Conservation (phyloP, 208 protist genomes). For the Trypanosoma lewisi region DNA sequence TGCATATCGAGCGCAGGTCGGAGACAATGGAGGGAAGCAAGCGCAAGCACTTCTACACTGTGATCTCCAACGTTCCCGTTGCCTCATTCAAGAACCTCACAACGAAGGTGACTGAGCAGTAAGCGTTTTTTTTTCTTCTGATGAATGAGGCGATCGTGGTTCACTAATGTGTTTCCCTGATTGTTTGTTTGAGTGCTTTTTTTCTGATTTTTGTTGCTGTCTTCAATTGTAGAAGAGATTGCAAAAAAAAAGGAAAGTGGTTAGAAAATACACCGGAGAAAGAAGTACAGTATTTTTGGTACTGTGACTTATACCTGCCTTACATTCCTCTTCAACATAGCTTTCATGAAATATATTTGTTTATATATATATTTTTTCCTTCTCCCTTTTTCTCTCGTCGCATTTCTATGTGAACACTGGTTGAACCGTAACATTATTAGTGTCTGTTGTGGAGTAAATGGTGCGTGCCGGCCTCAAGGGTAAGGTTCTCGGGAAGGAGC, state of each 20-base stretch:
- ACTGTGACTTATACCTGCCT: no score
- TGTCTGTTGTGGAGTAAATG: constrained; percentile 38
- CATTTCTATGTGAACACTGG: no score
- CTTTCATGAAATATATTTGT: neutral
- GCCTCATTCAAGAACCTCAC: constrained; percentile 84
- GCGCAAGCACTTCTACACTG: constrained; percentile 89
- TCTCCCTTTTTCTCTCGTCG: constrained; percentile 2
- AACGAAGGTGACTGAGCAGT: constrained; percentile 77
- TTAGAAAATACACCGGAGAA: no score
- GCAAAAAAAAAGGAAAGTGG: no score
- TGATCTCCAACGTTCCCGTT: constrained; percentile 87
- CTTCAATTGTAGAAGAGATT: no score
- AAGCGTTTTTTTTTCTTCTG: constrained; percentile 3
- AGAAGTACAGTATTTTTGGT: no score
- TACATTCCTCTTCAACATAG: neutral
- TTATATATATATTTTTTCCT: constrained; percentile 8
- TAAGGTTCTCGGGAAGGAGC: constrained; percentile 82
- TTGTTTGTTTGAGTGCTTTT: constrained; percentile 6
- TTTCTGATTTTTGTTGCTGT: neutral
- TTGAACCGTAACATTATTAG: no score
- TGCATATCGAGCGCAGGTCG: constrained; percentile 89
- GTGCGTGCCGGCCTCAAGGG: constrained; percentile 77
- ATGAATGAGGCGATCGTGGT: neutral
- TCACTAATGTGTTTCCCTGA: neutral
- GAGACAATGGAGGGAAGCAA: constrained; percentile 78